Evolutionary conservation across 129 eudicot genomes (phyloP).

Genomic region (Centaurea solstitialis): DNA sequence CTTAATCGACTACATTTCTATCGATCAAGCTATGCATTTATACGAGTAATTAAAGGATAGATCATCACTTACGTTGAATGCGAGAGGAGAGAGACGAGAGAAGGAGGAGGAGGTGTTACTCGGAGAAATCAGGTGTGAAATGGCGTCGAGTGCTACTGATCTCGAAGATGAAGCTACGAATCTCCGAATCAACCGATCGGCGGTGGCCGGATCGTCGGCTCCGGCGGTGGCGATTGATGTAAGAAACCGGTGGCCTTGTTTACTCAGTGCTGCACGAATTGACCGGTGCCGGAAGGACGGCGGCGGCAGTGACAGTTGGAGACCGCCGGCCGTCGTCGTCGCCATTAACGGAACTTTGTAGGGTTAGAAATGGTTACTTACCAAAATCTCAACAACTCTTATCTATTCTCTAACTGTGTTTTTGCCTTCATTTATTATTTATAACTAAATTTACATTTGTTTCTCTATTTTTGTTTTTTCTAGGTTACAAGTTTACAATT

Average conservation of each 20-base stretch:
- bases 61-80: slow-evolving; percentile 71
- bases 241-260: slow-evolving; percentile 70
- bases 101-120: slow-evolving; percentile 44
- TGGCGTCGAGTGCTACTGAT: slow-evolving; percentile 58
- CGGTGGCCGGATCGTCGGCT: slow-evolving; percentile 51
- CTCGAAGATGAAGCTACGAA: slow-evolving; percentile 68
- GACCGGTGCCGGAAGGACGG: slow-evolving; percentile 9
- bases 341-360: slow-evolving; percentile 8
- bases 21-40: not conserved
- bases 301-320: slow-evolving; percentile 24
- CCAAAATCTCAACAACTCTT: no score
- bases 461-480: no score
- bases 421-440: no score
- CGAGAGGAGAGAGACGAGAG: slow-evolving; percentile 59
- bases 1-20: not conserved
- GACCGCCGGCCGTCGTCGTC: slow-evolving; percentile 12
- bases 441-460: no score
- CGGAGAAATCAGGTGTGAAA: slow-evolving; percentile 62
- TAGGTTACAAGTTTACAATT: no score
- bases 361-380: not conserved
- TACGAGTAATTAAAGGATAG: not conserved
- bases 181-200: slow-evolving; percentile 59
- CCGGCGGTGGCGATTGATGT: slow-evolving; percentile 53
- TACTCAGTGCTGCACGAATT: slow-evolving; percentile 50
- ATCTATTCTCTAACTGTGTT: no score